Conservation (phyloP, 2,329 filamentous ascomycete species). For the Diplodia scrobiculata region DNA sequence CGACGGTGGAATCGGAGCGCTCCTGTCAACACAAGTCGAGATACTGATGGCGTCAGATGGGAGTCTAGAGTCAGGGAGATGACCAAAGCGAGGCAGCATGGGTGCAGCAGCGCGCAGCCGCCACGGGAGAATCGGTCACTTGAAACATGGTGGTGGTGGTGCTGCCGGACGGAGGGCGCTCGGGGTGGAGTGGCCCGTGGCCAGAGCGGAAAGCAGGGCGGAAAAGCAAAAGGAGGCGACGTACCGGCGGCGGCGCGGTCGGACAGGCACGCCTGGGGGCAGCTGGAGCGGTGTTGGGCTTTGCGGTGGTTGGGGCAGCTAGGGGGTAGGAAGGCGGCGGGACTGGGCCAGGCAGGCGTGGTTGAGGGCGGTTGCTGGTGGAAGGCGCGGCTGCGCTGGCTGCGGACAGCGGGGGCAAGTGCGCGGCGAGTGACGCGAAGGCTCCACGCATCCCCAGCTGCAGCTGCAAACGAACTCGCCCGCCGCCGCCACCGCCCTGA, state of each 20-base stretch:
- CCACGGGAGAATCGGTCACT: neutral
- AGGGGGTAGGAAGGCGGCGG: neutral
- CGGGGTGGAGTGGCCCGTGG: conserved; percentile 9
- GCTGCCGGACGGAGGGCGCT: neutral
- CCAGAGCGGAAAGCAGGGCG: conserved; percentile 11
- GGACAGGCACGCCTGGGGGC: neutral
- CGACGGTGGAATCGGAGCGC: conserved; percentile 21
- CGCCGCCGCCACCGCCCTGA: conserved; percentile 16
- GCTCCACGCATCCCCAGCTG: conserved; percentile 3
- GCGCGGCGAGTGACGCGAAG: conserved; percentile 2
- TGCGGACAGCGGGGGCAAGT: neutral
- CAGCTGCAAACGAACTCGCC: conserved; percentile 23
- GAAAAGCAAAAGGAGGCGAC: conserved; percentile 20
- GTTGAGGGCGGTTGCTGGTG: neutral
- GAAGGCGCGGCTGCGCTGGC: neutral
- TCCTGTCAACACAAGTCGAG: neutral
- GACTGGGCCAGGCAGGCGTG: neutral
- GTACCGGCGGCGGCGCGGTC: conserved; percentile 1
- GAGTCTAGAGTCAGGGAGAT: neutral
- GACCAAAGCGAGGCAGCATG: neutral
- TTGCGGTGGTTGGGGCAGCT: neutral
- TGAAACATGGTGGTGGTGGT: neutral
- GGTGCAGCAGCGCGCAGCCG: too few species aligned
- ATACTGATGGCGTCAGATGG: conserved; percentile 4
- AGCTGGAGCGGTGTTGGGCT: too few species aligned